A percentile compares a stretch with the other conserved stretches of the same genome.
Evolutionary conservation across 169 alveolate species (phyloP).

Genomic region (Theileria luwenshuni): DNA sequence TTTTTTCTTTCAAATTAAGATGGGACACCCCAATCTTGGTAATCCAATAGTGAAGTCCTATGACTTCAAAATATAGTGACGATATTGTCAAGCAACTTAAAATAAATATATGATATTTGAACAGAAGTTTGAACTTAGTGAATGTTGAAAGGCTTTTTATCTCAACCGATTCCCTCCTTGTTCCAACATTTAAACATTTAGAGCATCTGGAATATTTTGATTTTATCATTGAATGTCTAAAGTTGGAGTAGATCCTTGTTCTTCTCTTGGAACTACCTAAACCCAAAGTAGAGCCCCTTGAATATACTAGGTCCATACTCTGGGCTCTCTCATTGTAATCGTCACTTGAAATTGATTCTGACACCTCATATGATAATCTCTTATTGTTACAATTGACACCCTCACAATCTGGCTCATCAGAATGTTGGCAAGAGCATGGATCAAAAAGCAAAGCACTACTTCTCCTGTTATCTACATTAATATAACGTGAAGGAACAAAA

Average conservation of each 20-base stretch:
- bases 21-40: slow-evolving; percentile 74
- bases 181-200: slow-evolving; percentile 14
- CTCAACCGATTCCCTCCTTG: not conserved
- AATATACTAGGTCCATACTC: not conserved
- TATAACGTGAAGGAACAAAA: slow-evolving; percentile 25
- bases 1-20: slow-evolving; percentile 56
- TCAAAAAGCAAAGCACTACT: not conserved
- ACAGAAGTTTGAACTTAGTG: slow-evolving; percentile 65
- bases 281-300: not conserved
- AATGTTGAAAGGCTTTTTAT: slow-evolving; percentile 48
- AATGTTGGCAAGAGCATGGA: not conserved
- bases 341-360: not conserved
- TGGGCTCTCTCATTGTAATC: not conserved
- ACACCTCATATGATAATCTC: not conserved
- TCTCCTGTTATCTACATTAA: slow-evolving; percentile 22
- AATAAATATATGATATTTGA: slow-evolving; percentile 71
- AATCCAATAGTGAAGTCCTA: slow-evolving; percentile 89
- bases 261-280: not conserved
- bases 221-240: not conserved
- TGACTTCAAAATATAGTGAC: slow-evolving; percentile 79
- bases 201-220: slow-evolving; percentile 8
- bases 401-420: not conserved
- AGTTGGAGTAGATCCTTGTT: not conserved
- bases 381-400: too few relatives aligned
- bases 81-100: slow-evolving; percentile 71